A percentile compares a stretch with the other conserved stretches of the same genome.
These are phyloP conservation scores for Cercospora janseana DNA, from an alignment of 2,329 filamentous ascomycete genomes.

Conservation along the genomic window DNA sequence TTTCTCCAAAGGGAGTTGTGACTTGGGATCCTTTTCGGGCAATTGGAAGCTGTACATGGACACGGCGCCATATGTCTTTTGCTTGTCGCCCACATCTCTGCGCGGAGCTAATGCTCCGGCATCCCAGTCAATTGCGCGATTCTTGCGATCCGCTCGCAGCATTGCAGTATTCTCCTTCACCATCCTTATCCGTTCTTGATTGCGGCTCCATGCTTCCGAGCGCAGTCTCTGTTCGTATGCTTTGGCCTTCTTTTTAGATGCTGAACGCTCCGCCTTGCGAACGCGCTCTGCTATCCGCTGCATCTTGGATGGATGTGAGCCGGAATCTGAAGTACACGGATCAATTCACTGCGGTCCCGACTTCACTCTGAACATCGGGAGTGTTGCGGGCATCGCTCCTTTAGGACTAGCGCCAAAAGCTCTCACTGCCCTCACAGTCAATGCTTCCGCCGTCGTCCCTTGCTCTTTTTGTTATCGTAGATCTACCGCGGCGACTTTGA, in stretches of 20 bases:
- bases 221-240: slow-evolving; percentile 17
- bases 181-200: slow-evolving; percentile 32
- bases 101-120: slow-evolving; percentile 75
- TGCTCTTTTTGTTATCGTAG: not conserved
- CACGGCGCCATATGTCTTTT: slow-evolving; percentile 58
- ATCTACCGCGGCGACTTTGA: too few species aligned
- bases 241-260: slow-evolving; percentile 15
- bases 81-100: slow-evolving; percentile 62
- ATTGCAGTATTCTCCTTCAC: slow-evolving; percentile 23
- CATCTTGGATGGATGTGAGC: slow-evolving; percentile 15
- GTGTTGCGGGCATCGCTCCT: not conserved
- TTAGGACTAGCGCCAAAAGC: not conserved
- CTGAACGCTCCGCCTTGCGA: slow-evolving; percentile 13
- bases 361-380: slow-evolving; percentile 2
- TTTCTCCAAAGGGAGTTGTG: slow-evolving; percentile 22
- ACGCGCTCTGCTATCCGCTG: slow-evolving; percentile 22
- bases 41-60: slow-evolving; percentile 28
- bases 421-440: not conserved
- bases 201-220: slow-evolving; percentile 34
- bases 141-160: slow-evolving; percentile 52
- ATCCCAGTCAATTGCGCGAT: slow-evolving; percentile 72
- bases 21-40: slow-evolving; percentile 30
- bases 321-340: not conserved
- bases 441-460: not conserved
- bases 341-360: not conserved